Evolutionary conservation across 2,329 filamentous ascomycete genomes (phyloP), one percentile per base, ranked within the genome.

Genomic region (Claviceps capensis): DNA sequence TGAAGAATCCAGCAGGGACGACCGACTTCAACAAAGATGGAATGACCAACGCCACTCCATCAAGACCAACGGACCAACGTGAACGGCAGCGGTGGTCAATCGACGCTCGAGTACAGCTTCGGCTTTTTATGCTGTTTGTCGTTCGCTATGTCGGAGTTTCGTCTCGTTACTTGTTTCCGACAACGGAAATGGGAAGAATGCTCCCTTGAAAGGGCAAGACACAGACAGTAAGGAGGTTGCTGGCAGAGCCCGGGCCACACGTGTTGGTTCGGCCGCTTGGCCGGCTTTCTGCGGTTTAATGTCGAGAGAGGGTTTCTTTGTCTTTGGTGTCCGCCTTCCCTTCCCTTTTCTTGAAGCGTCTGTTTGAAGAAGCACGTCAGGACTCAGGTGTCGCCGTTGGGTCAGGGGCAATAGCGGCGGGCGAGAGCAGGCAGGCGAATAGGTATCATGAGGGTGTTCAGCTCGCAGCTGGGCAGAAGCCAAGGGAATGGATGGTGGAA

Each of bases 1-100:
- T 38, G 16, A 36, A 30, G 42, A 40, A 46, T 23, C 16, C 26
- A 38, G 16, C 19, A 46, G 16, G 38, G 36, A 22, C 42, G 8
- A 8, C 17, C 42, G 22, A 23, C 19, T 17, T 50, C 49, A 50
- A 44, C 38, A 30, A 34, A 30, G 14, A 38, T 23, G 22, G 19
- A 45, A 50, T 9, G 36, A 30, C 42, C 37, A 50, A 46, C 30
- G 49, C 42, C 42, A 50, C 41, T 34, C 49, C 41, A 46, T 50
- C 41, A 38, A 44, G 41, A n/a, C 14, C 42, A 19, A 11, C 14
- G 42, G 41, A 37, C 14, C 49, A 19, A n/a, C 17, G 42, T 19
- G 48, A 19, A 8, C 5, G n/a, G 48, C 23, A 9, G 19, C 40
- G 11, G 8, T 30, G 38, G 38, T 34, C 30, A 43, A 49, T 49